Conservation (phyloP, 2,329 filamentous ascomycete species). For the Cryphonectria parasitica region DNA sequence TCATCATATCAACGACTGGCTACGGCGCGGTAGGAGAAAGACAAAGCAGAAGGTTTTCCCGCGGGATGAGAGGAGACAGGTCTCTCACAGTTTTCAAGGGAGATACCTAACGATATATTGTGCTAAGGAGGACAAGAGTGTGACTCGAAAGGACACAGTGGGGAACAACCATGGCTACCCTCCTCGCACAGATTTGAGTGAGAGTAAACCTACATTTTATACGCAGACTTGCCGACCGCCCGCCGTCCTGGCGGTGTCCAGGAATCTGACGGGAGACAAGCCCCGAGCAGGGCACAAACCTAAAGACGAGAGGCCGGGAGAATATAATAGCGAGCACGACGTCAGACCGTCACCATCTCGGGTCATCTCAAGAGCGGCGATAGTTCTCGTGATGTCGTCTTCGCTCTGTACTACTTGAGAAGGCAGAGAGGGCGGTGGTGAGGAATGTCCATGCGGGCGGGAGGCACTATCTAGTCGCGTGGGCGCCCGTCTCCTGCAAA, state of each 20-base stretch:
- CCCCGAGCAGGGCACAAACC: not conserved
- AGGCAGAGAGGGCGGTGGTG: not conserved
- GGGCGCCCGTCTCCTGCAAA: slow-evolving; percentile 9
- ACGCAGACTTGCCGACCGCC: not conserved
- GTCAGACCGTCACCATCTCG: slow-evolving; percentile 16
- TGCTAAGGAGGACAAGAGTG: not conserved
- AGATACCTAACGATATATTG: not conserved
- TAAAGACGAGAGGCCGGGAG: slow-evolving; percentile 9
- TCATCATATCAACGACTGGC: slow-evolving; percentile 6
- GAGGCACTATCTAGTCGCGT: slow-evolving; percentile 25
- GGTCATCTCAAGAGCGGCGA: slow-evolving; percentile 24
- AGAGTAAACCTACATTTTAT: slow-evolving; percentile 12
- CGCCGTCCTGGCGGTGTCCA: too few relatives aligned
- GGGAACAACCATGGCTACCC: not conserved
- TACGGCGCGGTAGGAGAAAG: not conserved
- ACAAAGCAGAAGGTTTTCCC: not conserved
- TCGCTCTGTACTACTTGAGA: not conserved
- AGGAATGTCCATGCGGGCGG: slow-evolving; percentile 19
- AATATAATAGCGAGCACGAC: slow-evolving; percentile 22
- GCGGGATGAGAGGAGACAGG: not conserved
- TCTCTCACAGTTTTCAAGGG: not conserved
- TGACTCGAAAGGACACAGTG: too few relatives aligned
- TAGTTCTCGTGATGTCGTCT: slow-evolving; percentile 15
- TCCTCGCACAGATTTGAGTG: slow-evolving; percentile 3
- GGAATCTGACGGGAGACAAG: too few relatives aligned